Conservation (phyloP, 768 basidiomycete species). For the Psilocybe cyanescens region DNA sequence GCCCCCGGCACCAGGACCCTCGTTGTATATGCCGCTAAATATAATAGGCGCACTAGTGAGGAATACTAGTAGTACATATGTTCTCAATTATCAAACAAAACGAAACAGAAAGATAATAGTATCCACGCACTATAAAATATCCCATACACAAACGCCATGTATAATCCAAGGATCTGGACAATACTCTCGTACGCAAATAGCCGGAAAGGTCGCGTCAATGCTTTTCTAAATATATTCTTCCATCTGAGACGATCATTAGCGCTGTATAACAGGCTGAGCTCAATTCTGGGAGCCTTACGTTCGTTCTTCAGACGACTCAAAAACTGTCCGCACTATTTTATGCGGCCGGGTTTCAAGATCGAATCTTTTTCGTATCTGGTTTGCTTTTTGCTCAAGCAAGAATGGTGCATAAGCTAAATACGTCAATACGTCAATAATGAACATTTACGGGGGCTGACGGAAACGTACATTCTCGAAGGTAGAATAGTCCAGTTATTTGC, state of each 20-base stretch:
- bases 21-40: conserved; percentile 56
- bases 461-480: conserved; percentile 63
- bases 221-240: conserved; percentile 50
- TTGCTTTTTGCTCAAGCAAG: conserved; percentile 57
- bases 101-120: not conserved
- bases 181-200: conserved; percentile 67
- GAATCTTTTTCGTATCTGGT: conserved; percentile 43
- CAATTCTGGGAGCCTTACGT: conserved; percentile 37
- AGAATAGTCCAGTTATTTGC: conserved; percentile 59
- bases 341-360: conserved; percentile 48
- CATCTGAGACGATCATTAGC: conserved; percentile 39
- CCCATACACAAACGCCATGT: conserved; percentile 75
- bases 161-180: conserved; percentile 66
- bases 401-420: conserved; percentile 46
- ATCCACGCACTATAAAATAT: conserved; percentile 48
- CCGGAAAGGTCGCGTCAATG: conserved; percentile 67
- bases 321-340: conserved; percentile 50
- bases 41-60: conserved; percentile 67
- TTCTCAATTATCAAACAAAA: not conserved
- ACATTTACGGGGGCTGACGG: too few relatives aligned
- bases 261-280: not conserved
- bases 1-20: conserved; percentile 61
- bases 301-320: conserved; percentile 42
- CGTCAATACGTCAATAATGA: not conserved
- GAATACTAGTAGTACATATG: conserved; percentile 48